These are phyloP conservation scores for Calonectria pteridis DNA, from an alignment of 2,329 filamentous ascomycete genomes.

Conservation along the genomic window DNA sequence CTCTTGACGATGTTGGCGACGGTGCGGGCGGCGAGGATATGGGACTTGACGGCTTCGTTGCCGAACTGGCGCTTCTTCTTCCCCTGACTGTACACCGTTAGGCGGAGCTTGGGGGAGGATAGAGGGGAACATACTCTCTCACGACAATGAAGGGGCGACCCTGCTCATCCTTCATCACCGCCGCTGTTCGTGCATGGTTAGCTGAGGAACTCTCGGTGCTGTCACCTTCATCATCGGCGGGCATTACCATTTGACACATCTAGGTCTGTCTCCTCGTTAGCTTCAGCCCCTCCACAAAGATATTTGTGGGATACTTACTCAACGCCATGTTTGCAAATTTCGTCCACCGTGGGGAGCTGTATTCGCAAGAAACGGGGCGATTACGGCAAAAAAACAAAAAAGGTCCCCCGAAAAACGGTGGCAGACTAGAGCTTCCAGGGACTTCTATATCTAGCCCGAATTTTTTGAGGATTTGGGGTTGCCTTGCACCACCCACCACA, in stretches of 20 bases:
- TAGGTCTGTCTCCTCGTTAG: conserved; percentile 71
- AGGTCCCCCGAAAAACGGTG: conserved; percentile 42
- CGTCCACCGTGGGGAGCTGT: conserved; percentile 45
- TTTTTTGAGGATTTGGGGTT: conserved; percentile 51
- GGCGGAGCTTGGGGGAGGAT: conserved; percentile 21
- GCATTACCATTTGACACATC: conserved; percentile 84
- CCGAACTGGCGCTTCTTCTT: conserved; percentile 98
- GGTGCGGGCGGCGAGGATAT: conserved; percentile 96
- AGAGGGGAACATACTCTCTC: conserved; percentile 80
- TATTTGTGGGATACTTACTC: conserved; percentile 50
- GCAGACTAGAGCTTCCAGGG: conserved; percentile 48
- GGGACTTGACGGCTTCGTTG: conserved; percentile 97
- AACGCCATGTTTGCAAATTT: conserved; percentile 52
- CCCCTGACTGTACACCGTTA: conserved; percentile 76
- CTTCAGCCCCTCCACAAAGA: conserved; percentile 44
- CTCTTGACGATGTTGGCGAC: conserved; percentile 98
- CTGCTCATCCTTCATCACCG: conserved; percentile 95
- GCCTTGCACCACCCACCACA: conserved; percentile 45
- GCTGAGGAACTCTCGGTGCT: conserved; percentile 27
- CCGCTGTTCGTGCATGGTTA: conserved; percentile 58
- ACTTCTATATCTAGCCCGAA: conserved; percentile 46
- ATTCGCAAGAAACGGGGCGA: conserved; percentile 38
- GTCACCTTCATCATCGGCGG: conserved; percentile 6
- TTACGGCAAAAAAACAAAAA: conserved; percentile 40
- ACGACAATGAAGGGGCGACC: conserved; percentile 98